A percentile compares a stretch with the other conserved stretches of the same genome.
Evolutionary conservation across 352 stramenopile genomes (phyloP).

Genomic region (Aphanomyces euteiches): DNA sequence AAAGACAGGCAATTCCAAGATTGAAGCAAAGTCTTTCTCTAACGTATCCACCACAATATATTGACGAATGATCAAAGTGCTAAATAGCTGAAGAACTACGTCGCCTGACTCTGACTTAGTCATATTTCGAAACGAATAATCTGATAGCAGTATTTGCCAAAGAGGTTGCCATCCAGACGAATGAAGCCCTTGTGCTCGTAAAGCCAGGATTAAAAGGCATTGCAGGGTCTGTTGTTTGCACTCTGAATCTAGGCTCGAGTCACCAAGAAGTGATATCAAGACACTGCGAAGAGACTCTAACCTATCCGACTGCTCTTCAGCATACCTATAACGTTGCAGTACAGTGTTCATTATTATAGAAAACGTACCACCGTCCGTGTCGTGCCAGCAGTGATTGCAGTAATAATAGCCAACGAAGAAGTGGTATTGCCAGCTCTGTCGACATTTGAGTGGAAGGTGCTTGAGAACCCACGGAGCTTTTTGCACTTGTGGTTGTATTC

Average conservation of each 20-base stretch:
- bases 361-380: slow-evolving; percentile 22
- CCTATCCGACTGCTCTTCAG: not conserved
- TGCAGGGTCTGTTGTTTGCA: slow-evolving; percentile 19
- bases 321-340: not conserved
- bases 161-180: not conserved
- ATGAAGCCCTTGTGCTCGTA: not conserved
- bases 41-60: not conserved
- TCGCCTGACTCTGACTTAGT: slow-evolving; percentile 6
- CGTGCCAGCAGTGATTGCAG: slow-evolving; percentile 9
- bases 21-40: not conserved
- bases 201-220: not conserved
- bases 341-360: too few relatives aligned
- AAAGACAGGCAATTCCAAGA: slow-evolving; percentile 3
- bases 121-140: slow-evolving; percentile 11
- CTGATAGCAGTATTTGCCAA: not conserved
- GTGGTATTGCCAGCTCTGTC: not conserved
- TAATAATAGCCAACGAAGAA: slow-evolving; percentile 17
- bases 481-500: not conserved
- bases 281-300: not conserved
- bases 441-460: slow-evolving; percentile 7
- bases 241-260: not conserved
- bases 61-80: not conserved
- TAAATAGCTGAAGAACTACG: slow-evolving; percentile 14
- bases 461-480: slow-evolving; percentile 5
- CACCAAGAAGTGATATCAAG: not conserved